Base-by-base conservation (phyloP, 2,329 filamentous ascomycete species). In the Seiridium cupressi region DNA sequence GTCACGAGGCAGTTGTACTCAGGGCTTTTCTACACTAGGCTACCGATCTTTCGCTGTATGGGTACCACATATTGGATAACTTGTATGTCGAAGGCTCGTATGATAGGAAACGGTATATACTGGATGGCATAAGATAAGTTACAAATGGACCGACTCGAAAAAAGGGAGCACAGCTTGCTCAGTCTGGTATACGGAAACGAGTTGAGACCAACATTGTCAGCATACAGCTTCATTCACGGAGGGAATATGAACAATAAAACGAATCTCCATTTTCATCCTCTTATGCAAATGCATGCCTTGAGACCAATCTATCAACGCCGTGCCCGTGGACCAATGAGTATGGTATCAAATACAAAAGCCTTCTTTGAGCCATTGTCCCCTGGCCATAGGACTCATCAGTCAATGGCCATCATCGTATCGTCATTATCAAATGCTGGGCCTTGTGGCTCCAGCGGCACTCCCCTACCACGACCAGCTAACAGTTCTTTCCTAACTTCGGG, bases 401-500 rank as follows among this genome's bases (percentile, higher is more conserved):
- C 88, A 69, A 93, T 84, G 70, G 38, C 42, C 55, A 93, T 81
- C 92, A 97, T 97, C 13, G 93, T 97, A 79, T 98, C 94, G 73
- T 98, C 92, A 8, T 91, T 93, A 67, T 92, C 87, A 66, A 84
- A 77, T 32, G 72, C 79, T 65, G 76, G 78, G 66, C 69, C 83
- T 70, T 76, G 80, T 65, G 76, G 84, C 73, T 91, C 89, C 31
- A 88, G 72, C 32, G 87, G 80, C 5, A 94, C 86, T 44, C 94
- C 94, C 63, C 95, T 84, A 2, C 93, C 94, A 74, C 95, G 84
- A 2, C 95, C 95, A 34, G 92, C 93, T 53, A 98, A 76, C 70
- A 99, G 73, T 74, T 99, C 94, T 69, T 93, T 87, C 66, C 95
- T 82, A 34, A 98, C 91, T 73, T 98, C 95, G 0, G 95, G 93